Percentiles rank a stretch among this genome's conserved stretches.
These are phyloP conservation scores for barley (Hordeum vulgare) DNA, from an alignment of 176 grass and related monocot genomes.

Conservation along the genomic window MorexV3_pseudomolecules_assembly NC_058520.1:546763494-546763993, in stretches of 20 bases:
- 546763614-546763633: slow-evolving; percentile 1
- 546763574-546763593: slow-evolving; percentile 83
- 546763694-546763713: slow-evolving; percentile 85
- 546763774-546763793: slow-evolving; percentile 46
- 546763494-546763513: slow-evolving; percentile 16
- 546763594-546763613: slow-evolving; percentile 60
- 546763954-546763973: slow-evolving; percentile 75
- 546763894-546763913: background rate
- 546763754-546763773: slow-evolving; percentile 58
- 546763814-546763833: slow-evolving; percentile 58
- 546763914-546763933: slow-evolving; percentile 89
- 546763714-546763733: slow-evolving; percentile 71
- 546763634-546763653: background rate
- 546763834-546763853: background rate
- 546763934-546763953: slow-evolving; percentile 48
- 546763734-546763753: slow-evolving; percentile 64
- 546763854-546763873: background rate
- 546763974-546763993: slow-evolving; percentile 86
- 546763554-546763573: slow-evolving; percentile 57
- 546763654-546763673: slow-evolving; percentile 24
- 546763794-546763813: slow-evolving; percentile 67
- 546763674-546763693: slow-evolving; percentile 57
- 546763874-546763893: background rate
- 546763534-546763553: slow-evolving; percentile 82
- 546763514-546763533: slow-evolving; percentile 93